Conservation (phyloP, 257 asterid species). For the Solanum okadae region DNA sequence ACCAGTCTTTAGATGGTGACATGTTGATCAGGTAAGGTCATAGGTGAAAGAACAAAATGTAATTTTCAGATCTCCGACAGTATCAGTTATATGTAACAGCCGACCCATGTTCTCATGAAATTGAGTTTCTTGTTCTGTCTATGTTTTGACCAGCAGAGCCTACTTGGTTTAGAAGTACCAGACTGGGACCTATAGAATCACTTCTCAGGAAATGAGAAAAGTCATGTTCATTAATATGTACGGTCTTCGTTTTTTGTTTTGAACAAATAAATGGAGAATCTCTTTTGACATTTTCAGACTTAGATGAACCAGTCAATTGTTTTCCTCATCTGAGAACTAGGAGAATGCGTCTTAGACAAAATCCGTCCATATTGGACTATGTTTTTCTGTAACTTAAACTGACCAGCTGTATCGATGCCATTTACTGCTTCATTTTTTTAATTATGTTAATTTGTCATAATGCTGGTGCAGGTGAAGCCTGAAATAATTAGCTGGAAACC, state of each 20-base stretch:
- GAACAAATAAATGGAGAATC: neutral
- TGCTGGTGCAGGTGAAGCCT: slow-evolving; percentile 56
- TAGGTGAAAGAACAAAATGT: neutral
- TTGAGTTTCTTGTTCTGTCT: neutral
- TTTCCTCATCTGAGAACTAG: neutral
- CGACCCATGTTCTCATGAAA: neutral
- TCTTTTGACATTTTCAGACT: neutral
- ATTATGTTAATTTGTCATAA: neutral
- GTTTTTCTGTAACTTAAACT: neutral
- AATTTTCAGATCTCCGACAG: neutral
- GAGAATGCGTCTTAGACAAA: neutral
- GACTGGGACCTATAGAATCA: neutral
- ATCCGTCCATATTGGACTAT: neutral
- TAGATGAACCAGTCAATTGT: neutral
- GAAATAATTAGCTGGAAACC: slow-evolving; percentile 83
- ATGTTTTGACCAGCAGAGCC: neutral
- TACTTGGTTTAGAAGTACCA: neutral
- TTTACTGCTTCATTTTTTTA: neutral
- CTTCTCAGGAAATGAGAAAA: neutral
- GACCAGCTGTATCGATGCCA: neutral
- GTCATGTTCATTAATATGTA: neutral
- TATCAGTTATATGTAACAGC: neutral
- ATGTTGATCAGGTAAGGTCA: neutral
- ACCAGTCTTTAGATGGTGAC: neutral
- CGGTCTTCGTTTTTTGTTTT: neutral